Conservation (phyloP, 1,284 basidiomycete species). For the Sporisorium graminicola region DNA sequence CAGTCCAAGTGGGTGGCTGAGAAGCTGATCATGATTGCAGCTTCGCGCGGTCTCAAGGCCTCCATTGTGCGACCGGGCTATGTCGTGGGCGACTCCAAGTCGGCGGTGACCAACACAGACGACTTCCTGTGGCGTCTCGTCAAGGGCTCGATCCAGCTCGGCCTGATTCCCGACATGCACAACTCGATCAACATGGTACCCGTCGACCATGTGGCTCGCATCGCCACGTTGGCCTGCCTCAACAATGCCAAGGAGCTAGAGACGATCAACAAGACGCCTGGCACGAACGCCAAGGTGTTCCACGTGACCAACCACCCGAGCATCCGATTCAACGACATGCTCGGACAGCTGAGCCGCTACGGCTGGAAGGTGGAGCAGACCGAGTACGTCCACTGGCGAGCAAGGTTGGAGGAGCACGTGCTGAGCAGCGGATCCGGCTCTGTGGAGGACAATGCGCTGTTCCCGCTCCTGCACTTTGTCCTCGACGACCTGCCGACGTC, state of each 20-base stretch:
- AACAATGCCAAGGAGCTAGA: constrained; percentile 37
- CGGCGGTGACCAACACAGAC: constrained; percentile 93
- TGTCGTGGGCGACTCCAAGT: constrained; percentile 88
- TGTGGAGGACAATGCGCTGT: constrained; percentile 92
- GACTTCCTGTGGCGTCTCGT: constrained; percentile 99
- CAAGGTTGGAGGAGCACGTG: constrained; percentile 92
- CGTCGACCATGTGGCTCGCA: constrained; percentile 93
- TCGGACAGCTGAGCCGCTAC: constrained; percentile 81
- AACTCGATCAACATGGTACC: constrained; percentile 99
- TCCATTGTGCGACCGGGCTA: constrained; percentile 94
- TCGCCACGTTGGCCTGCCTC: constrained; percentile 73
- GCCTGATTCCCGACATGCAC: constrained; percentile 95
- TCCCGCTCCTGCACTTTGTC: constrained; percentile 96
- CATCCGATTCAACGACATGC: constrained; percentile 89
- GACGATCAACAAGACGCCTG: constrained; percentile 72
- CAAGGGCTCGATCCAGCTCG: constrained; percentile 96
- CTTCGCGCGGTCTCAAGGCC: constrained; percentile 85
- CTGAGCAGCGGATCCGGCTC: constrained; percentile 71
- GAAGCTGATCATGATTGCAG: constrained; percentile 91
- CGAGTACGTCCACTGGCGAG: constrained; percentile 93
- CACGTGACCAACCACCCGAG: constrained; percentile 89
- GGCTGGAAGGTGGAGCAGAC: constrained; percentile 84
- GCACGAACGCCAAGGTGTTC: constrained; percentile 77
- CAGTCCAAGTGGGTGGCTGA: constrained; percentile 99
- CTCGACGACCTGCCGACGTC: constrained; percentile 96